Evolutionary conservation across 495 filamentous ascomycete species (phyloP).

Genomic region (Penicillium crystallinum): DNA sequence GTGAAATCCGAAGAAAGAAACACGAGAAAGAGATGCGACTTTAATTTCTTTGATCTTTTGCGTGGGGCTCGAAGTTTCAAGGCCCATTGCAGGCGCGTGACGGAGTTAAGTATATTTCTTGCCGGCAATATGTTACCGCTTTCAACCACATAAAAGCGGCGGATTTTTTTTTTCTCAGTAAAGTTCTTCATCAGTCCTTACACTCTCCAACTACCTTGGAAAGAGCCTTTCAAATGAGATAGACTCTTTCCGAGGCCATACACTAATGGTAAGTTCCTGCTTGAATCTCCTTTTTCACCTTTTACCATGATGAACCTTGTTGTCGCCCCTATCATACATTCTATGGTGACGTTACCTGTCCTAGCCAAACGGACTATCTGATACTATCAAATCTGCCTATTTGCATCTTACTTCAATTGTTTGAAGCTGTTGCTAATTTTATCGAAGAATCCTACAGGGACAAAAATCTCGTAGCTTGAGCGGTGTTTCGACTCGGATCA

Average conservation of each 20-base stretch:
- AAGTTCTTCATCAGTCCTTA: conserved; percentile 8
- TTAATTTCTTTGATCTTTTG: conserved; percentile 8
- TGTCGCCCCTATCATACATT: conserved; percentile 93
- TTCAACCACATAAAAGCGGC: conserved; percentile 1
- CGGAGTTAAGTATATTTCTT: conserved; percentile 20
- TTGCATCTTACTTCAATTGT: conserved; percentile 12
- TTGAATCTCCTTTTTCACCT: conserved; percentile 6
- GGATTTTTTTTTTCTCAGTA: conserved; percentile 4
- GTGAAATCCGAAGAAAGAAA: not conserved
- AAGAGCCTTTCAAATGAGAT: conserved; percentile 8
- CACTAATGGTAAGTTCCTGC: conserved; percentile 37
- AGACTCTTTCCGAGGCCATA: conserved; percentile 4
- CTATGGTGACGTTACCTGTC: conserved; percentile 86
- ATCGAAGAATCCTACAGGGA: conserved; percentile 21
- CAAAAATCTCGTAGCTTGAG: not conserved
- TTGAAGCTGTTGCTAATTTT: conserved; percentile 26
- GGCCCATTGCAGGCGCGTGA: conserved; percentile 11
- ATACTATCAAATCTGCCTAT: conserved; percentile 26
- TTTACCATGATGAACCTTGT: conserved; percentile 71
- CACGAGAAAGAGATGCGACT: not conserved
- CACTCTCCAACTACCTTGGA: conserved; percentile 9
- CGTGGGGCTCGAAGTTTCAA: conserved; percentile 16
- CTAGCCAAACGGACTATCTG: conserved; percentile 87
- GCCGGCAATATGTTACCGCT: conserved; percentile 12
- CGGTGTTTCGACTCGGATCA: not conserved